Evolutionary conservation across 2,329 filamentous ascomycete genomes (phyloP), one percentile per base, ranked within the genome.

Genomic region (Phialocephala subalpina): DNA sequence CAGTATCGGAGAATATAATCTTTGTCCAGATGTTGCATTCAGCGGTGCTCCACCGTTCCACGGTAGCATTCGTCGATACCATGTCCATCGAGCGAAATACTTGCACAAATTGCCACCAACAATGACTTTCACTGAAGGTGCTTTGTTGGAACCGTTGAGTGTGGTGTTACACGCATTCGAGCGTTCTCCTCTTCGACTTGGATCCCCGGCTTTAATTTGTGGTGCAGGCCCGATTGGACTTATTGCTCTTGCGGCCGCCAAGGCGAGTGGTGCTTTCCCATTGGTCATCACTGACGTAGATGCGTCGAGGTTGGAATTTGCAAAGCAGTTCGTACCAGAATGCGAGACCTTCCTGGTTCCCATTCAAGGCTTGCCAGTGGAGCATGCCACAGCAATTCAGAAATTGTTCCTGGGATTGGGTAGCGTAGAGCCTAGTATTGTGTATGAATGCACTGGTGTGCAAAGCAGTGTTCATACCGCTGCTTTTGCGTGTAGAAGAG

Each of bases 361-460:
- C 59, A 73, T 75, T 0, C 76, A 77, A 1, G 73, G 83, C 27
- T 82, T 81, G 62, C 76, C 81, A 0, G 76, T 85, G 68, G 80
- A 79, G 18, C 87, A 87, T 63, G 85, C 84, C 0, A 78, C 78
- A 64, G 80, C 78, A 11, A 87, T 90, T 64, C 18, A 4, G 22
- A 6, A 2, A 16, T 20, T 49, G 18, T 49, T 49, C 18, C 62
- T 60, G 55, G 79, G 80, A 6, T 18, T 49, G 45, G 86, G 89
- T 70, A 89, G 89, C 70, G 77, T 78, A 12, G 85, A 86, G 29
- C 88, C 88, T 0, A 80, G 84, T 14, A 84, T 84, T 0, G 84
- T 89, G 2, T 80, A 90, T 1, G 89, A 91, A 76, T 91, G 89
- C 70, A 91, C 88, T 0, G 88, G 89, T 0, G 84, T 90, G 0